These are phyloP conservation scores for Tephrocybe sp. DNA, from an alignment of 768 basidiomycete species.

Conservation along the genomic window DNA sequence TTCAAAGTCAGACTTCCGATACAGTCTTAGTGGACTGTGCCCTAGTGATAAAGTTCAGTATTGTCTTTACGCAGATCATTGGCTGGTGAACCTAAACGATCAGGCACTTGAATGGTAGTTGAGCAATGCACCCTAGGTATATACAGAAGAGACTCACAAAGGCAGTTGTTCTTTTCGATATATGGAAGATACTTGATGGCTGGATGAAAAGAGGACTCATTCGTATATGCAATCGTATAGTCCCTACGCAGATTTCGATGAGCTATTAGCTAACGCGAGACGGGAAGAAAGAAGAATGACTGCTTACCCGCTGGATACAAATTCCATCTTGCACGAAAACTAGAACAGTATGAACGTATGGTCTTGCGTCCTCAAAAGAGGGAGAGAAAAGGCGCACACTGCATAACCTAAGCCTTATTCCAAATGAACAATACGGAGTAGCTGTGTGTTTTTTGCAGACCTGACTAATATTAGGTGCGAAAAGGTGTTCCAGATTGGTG, in stretches of 20 bases:
- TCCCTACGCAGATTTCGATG: background rate
- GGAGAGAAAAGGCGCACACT: conserved; percentile 17
- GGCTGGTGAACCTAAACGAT: too few species aligned
- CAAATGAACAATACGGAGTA: conserved; percentile 44
- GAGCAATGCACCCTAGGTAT: too few species aligned
- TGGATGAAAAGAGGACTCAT: too few species aligned
- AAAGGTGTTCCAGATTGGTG: background rate
- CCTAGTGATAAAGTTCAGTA: background rate
- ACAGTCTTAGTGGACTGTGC: background rate
- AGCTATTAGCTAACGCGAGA: background rate
- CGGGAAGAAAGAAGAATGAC: background rate
- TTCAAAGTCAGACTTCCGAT: conserved; percentile 7
- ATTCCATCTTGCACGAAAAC: conserved; percentile 4
- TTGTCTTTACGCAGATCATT: background rate
- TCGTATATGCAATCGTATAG: background rate
- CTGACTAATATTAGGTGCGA: conserved; percentile 19
- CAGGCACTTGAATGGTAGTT: too few species aligned
- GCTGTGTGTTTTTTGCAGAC: conserved; percentile 35
- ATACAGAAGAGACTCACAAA: conserved; percentile 2
- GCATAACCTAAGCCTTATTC: conserved; percentile 46
- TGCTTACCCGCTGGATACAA: conserved; percentile 3
- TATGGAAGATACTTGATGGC: conserved; percentile 2
- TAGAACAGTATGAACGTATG: background rate
- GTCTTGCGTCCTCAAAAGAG: background rate
- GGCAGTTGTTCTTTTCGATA: conserved; percentile 2